phyloP scores from a whole-genome alignment of 495 filamentous ascomycete species.

The Glonium stellatum region DNA sequence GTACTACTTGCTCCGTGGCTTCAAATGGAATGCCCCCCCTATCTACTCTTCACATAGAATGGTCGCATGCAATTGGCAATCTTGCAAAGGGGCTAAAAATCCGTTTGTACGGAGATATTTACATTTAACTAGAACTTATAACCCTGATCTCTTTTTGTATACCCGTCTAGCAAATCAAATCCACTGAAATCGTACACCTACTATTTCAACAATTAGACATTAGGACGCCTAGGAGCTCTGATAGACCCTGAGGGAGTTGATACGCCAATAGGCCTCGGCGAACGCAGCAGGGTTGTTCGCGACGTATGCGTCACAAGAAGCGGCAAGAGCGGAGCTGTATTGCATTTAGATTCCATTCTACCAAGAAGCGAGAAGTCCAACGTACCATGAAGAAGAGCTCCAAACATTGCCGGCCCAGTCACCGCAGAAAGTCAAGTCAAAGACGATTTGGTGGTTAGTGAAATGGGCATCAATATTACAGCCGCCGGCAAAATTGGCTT shows the following conservation, averaged over 20 bases:
- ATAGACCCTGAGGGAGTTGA: slow-evolving; percentile 7
- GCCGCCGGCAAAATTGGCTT: slow-evolving; percentile 38
- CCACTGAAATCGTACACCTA: too few species aligned
- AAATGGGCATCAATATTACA: slow-evolving; percentile 30
- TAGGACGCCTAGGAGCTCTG: neutral
- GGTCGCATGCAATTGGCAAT: too few species aligned
- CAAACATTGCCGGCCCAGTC: slow-evolving; percentile 17
- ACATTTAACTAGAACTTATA: too few species aligned
- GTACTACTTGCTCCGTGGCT: too few species aligned
- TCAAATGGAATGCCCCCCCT: too few species aligned
- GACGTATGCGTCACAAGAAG: slow-evolving; percentile 14
- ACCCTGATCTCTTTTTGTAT: too few species aligned
- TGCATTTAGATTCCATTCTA: neutral
- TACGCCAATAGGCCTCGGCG: slow-evolving; percentile 18
- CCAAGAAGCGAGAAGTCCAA: neutral
- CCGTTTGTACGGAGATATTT: too few species aligned
- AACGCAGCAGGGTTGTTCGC: slow-evolving; percentile 18
- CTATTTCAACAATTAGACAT: too few species aligned
- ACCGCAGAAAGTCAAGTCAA: slow-evolving; percentile 25
- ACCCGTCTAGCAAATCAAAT: too few species aligned
- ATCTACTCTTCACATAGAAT: too few species aligned
- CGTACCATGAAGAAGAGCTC: neutral
- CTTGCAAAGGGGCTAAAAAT: too few species aligned
- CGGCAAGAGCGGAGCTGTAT: neutral
- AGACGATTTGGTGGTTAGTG: slow-evolving; percentile 31